These are phyloP conservation scores for Stylonectria norvegica DNA, from an alignment of 2,329 filamentous ascomycete species.

Conservation along the genomic window DNA sequence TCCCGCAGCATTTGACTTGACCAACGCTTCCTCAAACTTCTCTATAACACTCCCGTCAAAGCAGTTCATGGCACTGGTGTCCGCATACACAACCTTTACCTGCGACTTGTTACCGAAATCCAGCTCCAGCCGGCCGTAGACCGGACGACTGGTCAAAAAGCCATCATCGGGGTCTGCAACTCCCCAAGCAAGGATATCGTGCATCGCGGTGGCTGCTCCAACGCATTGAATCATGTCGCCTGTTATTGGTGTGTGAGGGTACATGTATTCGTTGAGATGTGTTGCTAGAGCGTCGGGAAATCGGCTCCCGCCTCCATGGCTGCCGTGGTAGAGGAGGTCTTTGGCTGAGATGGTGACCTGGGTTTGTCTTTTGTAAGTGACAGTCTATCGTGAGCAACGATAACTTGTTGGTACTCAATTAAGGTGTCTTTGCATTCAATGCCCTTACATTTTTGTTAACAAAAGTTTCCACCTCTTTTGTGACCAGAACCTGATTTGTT, in stretches of 20 bases:
- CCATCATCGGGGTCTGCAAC: constrained; percentile 38
- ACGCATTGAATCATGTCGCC: constrained; percentile 33
- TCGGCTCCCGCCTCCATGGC: constrained; percentile 32
- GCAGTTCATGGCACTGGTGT: constrained; percentile 39
- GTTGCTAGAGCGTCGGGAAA: constrained; percentile 32
- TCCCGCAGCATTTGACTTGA: constrained; percentile 33
- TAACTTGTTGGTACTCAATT: not conserved
- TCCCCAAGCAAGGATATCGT: constrained; percentile 39
- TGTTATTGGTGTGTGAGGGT: constrained; percentile 29
- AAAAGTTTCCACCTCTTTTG: constrained; percentile 31
- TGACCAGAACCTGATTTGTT: constrained; percentile 36
- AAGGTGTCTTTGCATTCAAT: no score
- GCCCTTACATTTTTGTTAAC: constrained; percentile 29
- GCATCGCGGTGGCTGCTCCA: constrained; percentile 37
- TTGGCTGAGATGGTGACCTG: constrained; percentile 27
- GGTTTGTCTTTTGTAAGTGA: not conserved
- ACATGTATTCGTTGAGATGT: constrained; percentile 38
- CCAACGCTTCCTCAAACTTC: constrained; percentile 43
- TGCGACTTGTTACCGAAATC: constrained; percentile 45
- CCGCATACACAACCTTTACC: constrained; percentile 43
- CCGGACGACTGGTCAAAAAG: constrained; percentile 38
- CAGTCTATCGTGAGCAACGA: not conserved
- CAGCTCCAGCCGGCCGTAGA: constrained; percentile 48
- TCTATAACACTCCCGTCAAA: constrained; percentile 43
- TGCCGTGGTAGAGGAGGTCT: constrained; percentile 37